A percentile compares a stretch with the other conserved stretches of the same genome.
These are phyloP conservation scores for Elsinoe ampelina DNA, from an alignment of 2,329 filamentous ascomycete species.

Conservation along the genomic window DNA sequence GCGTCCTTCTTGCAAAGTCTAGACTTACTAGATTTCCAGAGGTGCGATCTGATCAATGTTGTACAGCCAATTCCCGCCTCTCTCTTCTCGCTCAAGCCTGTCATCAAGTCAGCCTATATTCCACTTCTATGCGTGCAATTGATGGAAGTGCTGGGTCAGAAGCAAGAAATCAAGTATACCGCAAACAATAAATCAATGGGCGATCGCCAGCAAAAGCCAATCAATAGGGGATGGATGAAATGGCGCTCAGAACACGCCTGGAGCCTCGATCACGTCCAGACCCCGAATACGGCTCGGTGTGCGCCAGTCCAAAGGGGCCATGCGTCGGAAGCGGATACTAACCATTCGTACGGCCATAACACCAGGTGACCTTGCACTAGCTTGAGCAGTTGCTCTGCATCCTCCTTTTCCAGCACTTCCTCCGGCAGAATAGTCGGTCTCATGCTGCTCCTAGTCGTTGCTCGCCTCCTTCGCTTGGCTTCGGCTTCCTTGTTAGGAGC, in stretches of 20 bases:
- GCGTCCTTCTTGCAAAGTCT: too few species aligned
- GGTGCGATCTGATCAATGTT: slow-evolving; percentile 93
- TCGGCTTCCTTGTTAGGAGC: slow-evolving; percentile 17
- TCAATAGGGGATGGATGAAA: neutral
- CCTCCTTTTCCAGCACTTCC: slow-evolving; percentile 62
- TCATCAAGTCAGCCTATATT: slow-evolving; percentile 15
- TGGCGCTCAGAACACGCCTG: neutral
- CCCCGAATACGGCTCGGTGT: neutral
- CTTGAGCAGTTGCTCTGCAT: slow-evolving; percentile 72
- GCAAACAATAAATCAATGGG: neutral
- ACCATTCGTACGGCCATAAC: slow-evolving; percentile 90
- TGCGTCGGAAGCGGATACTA: slow-evolving; percentile 22
- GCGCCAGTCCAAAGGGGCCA: neutral
- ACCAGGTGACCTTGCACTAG: slow-evolving; percentile 84
- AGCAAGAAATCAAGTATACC: neutral
- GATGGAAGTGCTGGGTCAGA: slow-evolving; percentile 7
- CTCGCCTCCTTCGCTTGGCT: slow-evolving; percentile 56
- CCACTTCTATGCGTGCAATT: neutral
- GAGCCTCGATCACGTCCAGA: slow-evolving; percentile 9
- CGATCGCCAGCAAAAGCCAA: neutral
- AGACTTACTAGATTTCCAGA: slow-evolving; percentile 84
- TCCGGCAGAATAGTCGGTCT: slow-evolving; percentile 55
- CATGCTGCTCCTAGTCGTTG: slow-evolving; percentile 59
- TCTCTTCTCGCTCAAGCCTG: slow-evolving; percentile 77
- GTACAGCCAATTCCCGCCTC: slow-evolving; percentile 92